These are phyloP conservation scores for Teratosphaeria viscida DNA, from an alignment of 2,329 filamentous ascomycete genomes.

Conservation along the genomic window DNA sequence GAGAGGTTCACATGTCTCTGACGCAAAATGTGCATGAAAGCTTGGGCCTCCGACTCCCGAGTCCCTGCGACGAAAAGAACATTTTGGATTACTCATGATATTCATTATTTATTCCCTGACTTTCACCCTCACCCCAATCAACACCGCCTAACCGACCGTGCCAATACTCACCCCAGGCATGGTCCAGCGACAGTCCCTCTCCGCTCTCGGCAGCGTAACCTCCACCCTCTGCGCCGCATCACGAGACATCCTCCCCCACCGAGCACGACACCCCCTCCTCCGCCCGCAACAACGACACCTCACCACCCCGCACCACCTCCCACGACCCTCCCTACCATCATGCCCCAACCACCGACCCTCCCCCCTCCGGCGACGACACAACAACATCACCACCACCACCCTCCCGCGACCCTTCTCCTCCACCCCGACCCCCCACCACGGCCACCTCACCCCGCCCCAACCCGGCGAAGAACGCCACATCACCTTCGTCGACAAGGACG, in stretches of 20 bases:
- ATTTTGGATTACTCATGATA: background rate
- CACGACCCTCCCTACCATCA: background rate
- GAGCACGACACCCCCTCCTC: background rate
- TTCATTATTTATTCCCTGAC: background rate
- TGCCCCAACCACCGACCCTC: background rate
- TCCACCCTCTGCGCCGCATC: background rate
- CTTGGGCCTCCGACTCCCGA: background rate
- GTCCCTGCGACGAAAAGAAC: background rate
- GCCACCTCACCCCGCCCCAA: constrained; percentile 73
- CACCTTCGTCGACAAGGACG: constrained; percentile 90
- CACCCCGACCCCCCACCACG: constrained; percentile 53
- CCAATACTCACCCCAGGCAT: background rate
- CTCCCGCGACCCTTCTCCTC: constrained; percentile 48
- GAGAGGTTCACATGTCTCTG: background rate
- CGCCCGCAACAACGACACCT: background rate
- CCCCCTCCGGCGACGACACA: background rate
- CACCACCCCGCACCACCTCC: background rate
- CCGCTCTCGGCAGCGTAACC: background rate
- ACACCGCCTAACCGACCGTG: background rate
- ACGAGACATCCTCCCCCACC: background rate
- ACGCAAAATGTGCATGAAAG: background rate
- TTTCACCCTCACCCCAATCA: background rate
- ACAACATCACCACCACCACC: background rate
- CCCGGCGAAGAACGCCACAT: constrained; percentile 85
- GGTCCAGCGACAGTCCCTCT: background rate